Percentiles rank a stretch among this genome's conserved stretches.
phyloP scores from a whole-genome alignment of 306 rosid species.

The Casuarina equisetifolia region DNA sequence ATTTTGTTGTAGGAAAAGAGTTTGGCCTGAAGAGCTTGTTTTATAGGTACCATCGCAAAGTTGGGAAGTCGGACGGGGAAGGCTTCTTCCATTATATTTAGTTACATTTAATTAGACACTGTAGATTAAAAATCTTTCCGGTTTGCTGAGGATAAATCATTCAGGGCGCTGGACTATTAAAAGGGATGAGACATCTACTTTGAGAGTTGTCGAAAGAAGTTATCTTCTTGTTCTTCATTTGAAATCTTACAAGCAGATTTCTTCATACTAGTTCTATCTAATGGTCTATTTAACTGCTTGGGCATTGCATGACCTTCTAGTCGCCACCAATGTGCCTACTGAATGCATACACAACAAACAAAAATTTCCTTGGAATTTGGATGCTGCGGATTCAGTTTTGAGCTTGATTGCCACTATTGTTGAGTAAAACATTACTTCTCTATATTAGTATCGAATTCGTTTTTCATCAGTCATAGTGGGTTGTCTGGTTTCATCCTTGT shows the following conservation, averaged over 20 bases:
- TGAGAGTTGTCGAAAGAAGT: neutral
- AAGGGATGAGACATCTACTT: neutral
- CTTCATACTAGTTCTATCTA: neutral
- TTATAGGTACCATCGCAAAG: neutral
- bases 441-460: neutral
- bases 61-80: neutral
- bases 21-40: neutral
- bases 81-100: neutral
- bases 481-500: slow-evolving; percentile 6
- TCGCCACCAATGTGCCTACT: neutral
- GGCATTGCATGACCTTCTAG: neutral
- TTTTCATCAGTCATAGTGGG: slow-evolving; percentile 12
- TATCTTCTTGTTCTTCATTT: neutral
- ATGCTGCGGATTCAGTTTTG: neutral
- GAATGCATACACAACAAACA: neutral
- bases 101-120: neutral
- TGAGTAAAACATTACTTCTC: neutral
- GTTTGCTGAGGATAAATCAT: neutral
- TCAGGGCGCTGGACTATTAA: neutral
- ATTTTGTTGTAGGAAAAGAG: neutral
- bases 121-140: neutral
- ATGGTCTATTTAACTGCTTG: neutral
- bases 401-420: neutral
- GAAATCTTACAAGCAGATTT: neutral
- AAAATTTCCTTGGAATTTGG: neutral